Evolutionary conservation across 371 early-diverging fungal species (phyloP).

Genomic region (Choanephora cucurbitarum): DNA sequence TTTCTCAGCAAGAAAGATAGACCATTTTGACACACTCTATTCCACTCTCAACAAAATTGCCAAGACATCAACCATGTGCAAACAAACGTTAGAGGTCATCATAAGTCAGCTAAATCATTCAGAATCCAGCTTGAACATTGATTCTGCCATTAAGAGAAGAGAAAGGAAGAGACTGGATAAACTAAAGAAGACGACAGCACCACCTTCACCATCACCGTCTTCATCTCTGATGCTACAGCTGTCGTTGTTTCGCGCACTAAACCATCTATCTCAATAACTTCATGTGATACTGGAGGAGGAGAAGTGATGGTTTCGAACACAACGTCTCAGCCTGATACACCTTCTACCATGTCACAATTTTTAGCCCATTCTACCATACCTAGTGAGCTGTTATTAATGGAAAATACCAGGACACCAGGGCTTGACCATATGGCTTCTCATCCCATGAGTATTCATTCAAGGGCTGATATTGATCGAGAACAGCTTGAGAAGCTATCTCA

Average conservation of each 20-base stretch:
- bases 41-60: not conserved
- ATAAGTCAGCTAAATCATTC: too few relatives aligned
- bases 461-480: conserved; percentile 17
- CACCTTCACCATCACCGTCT: conserved; percentile 1
- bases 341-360: not conserved
- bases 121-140: too few relatives aligned
- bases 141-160: too few relatives aligned
- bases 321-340: not conserved
- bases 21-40: too few relatives aligned
- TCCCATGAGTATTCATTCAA: not conserved
- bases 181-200: not conserved
- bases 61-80: not conserved
- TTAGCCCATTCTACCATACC: not conserved
- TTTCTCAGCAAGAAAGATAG: not conserved
- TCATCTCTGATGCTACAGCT: not conserved
- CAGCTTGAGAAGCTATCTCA: conserved; percentile 23
- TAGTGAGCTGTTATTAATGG: not conserved
- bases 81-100: too few relatives aligned
- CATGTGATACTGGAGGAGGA: too few relatives aligned
- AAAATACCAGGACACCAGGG: not conserved
- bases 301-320: not conserved
- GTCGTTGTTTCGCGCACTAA: not conserved
- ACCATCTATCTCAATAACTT: not conserved
- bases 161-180: not conserved
- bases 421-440: conserved; percentile 1